Evolutionary conservation across 495 filamentous ascomycete genomes (phyloP), one percentile per base, ranked within the genome.

Genomic region (Massariosphaeria phaeospora): DNA sequence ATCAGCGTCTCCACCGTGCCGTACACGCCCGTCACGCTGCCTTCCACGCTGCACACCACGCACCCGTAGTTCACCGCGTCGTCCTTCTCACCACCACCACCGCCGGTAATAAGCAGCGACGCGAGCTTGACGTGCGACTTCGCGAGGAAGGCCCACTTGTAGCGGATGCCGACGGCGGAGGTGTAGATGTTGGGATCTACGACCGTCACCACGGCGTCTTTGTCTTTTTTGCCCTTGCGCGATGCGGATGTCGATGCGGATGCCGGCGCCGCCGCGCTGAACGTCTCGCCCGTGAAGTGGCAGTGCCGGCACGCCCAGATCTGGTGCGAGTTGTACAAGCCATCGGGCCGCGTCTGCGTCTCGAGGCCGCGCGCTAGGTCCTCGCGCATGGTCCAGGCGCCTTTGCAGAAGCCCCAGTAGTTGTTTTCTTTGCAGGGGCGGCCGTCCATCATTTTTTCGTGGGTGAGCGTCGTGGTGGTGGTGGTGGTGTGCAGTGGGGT

Each of bases 381-480:
- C 27, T 72, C 69, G 31, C 73, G 69, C 2, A 72, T 62, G 42
- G 71, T 66, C 72, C 73, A 77, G 11, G 75, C 73, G 23, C 75
- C 75, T 69, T 76, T 75, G 70, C 76, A 78, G 69, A 78, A 77
- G 2, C 73, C 74, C 20, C 69, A 70, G 57, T 69, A 78, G 41
- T 67, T 65, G 59, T 77, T 78, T 18, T 62, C 59, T 56, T 72
- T 72, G 58, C 60, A 63, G 38, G 63, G 63, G 17, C 63, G 62
- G 13, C 62, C 62, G 33, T 29, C 27, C 59, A 63, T 58, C 54
- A 63, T 63, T 9, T 48, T 35, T 2, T 57, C 41, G 17, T 27
- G 38, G 0, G 20, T 7, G 24, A 45, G 11, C 15, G 27, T n/a
- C 2, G 46, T 46, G 15, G 47, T 41, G 4, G 17, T 7, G 46